Evolutionary conservation across 257 asterid species (phyloP).

Genomic region (Lavandula angustifolia): DNA sequence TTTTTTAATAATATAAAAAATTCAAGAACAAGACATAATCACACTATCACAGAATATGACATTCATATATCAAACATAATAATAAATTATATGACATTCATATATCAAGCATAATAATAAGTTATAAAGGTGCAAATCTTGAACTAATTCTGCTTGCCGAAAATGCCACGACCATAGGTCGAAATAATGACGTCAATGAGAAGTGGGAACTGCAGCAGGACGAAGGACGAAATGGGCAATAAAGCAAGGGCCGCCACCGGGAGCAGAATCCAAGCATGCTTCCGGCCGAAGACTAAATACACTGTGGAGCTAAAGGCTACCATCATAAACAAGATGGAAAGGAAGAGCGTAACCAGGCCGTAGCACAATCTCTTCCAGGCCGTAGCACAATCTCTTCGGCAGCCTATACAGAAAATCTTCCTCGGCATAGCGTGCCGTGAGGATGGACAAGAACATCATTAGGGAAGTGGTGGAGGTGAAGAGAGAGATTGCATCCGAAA

Average conservation of each 20-base stretch:
- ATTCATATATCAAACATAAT: too few species aligned
- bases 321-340: not conserved
- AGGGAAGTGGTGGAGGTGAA: slow-evolving; percentile 20
- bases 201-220: not conserved
- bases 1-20: too few species aligned
- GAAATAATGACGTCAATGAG: not conserved
- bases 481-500: slow-evolving; percentile 13
- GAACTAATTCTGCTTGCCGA: not conserved
- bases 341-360: not conserved
- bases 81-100: too few species aligned
- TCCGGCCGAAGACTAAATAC: not conserved
- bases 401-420: slow-evolving; percentile 4
- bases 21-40: too few species aligned
- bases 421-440: slow-evolving; percentile 17
- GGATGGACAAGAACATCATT: slow-evolving; percentile 19
- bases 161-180: not conserved
- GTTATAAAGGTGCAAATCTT: too few species aligned
- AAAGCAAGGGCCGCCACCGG: not conserved
- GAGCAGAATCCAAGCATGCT: not conserved
- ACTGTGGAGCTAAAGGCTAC: not conserved
- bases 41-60: too few species aligned
- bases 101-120: too few species aligned
- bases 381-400: too few species aligned
- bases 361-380: not conserved
- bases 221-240: not conserved